phyloP scores from a whole-genome alignment of 495 filamentous ascomycete species.

The Apodospora peruviana region DNA sequence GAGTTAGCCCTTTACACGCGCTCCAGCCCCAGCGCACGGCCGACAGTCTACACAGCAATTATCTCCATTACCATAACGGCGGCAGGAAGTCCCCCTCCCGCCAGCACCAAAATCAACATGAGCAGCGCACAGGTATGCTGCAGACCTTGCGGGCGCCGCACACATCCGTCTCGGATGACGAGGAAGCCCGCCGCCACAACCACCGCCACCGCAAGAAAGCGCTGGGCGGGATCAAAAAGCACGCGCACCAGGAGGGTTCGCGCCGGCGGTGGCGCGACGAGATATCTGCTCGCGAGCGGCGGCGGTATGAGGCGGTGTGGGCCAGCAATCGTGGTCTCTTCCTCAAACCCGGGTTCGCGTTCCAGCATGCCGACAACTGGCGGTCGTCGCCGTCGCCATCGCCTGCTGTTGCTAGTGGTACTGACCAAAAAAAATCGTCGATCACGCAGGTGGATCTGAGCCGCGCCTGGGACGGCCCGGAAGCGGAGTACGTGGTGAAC shows the following conservation, averaged over 20 bases:
- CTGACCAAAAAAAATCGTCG: background rate
- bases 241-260: constrained; percentile 86
- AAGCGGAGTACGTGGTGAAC: constrained; percentile 61
- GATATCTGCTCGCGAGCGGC: constrained; percentile 71
- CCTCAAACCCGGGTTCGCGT: constrained; percentile 12
- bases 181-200: constrained; percentile 39
- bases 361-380: constrained; percentile 1
- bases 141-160: constrained; percentile 66
- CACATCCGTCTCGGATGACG: constrained; percentile 53
- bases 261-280: constrained; percentile 77
- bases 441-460: constrained; percentile 8
- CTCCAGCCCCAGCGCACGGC: constrained; percentile 39
- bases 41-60: constrained; percentile 18
- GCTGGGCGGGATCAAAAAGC: constrained; percentile 37
- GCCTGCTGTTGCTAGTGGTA: background rate
- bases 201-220: constrained; percentile 39
- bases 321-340: constrained; percentile 80
- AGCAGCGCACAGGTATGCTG: constrained; percentile 46
- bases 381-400: background rate
- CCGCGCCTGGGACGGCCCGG: constrained; percentile 11
- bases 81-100: constrained; percentile 50
- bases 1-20: constrained; percentile 32
- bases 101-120: background rate
- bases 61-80: constrained; percentile 41
- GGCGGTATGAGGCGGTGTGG: constrained; percentile 96